phyloP scores from a whole-genome alignment of 2,329 filamentous ascomycete genomes.

The Ilyonectria sp. region DNA sequence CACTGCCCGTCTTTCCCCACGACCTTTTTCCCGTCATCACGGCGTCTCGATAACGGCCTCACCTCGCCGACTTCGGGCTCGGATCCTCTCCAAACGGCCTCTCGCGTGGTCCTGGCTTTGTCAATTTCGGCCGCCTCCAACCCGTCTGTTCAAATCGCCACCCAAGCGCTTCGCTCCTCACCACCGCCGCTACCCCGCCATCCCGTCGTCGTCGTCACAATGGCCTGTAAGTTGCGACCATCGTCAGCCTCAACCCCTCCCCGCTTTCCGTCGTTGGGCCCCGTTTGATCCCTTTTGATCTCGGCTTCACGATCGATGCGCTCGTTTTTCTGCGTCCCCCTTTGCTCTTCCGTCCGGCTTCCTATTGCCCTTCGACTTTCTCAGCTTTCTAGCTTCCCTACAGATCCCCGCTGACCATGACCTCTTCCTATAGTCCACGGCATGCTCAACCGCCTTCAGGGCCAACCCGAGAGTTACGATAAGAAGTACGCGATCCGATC shows the following conservation, averaged over 20 bases:
- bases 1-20: slow-evolving; percentile 1
- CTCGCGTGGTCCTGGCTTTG: slow-evolving; percentile 3
- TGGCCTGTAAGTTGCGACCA: slow-evolving; percentile 52
- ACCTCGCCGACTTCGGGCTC: slow-evolving; percentile 11
- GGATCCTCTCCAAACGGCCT: slow-evolving; percentile 12
- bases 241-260: slow-evolving; percentile 46
- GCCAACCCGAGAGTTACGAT: slow-evolving; percentile 98
- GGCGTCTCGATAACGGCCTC: slow-evolving; percentile 16
- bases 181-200: slow-evolving; percentile 45
- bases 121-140: not conserved
- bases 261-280: slow-evolving; percentile 29
- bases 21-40: slow-evolving; percentile 22
- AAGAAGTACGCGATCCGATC: slow-evolving; percentile 80
- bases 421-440: slow-evolving; percentile 74
- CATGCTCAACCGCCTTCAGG: slow-evolving; percentile 96
- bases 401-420: slow-evolving; percentile 41
- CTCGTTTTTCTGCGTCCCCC: not conserved
- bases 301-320: slow-evolving; percentile 11
- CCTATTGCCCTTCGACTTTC: not conserved
- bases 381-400: slow-evolving; percentile 1
- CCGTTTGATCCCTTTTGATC: slow-evolving; percentile 9
- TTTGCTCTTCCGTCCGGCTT: not conserved
- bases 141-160: not conserved
- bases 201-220: slow-evolving; percentile 37
- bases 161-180: slow-evolving; percentile 4